phyloP scores from a whole-genome alignment of 306 rosid genomes.

The Vicia faba region DNA sequence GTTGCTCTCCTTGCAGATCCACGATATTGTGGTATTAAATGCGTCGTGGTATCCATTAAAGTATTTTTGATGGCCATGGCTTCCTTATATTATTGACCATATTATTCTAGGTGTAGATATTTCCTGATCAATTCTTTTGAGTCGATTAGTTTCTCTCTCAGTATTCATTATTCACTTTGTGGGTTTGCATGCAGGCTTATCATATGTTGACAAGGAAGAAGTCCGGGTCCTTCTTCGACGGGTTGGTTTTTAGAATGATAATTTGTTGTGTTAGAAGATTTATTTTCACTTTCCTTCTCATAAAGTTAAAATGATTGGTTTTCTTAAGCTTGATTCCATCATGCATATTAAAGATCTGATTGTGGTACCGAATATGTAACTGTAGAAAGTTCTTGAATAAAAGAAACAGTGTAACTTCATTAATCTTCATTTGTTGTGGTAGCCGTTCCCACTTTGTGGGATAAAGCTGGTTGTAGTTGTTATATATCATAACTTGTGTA shows the following conservation, averaged over 20 bases:
- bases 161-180: conserved; percentile 37
- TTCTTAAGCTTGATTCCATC: conserved; percentile 29
- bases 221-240: conserved; percentile 89
- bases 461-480: no score
- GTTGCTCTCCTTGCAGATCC: conserved; percentile 97
- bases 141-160: conserved; percentile 35
- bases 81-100: conserved; percentile 26
- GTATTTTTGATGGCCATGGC: conserved; percentile 34
- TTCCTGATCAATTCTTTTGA: conserved; percentile 34
- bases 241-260: conserved; percentile 63
- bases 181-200: conserved; percentile 67
- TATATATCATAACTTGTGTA: conserved; percentile 3
- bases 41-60: conserved; percentile 53
- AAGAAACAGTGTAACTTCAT: conserved; percentile 19
- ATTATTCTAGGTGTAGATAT: conserved; percentile 28
- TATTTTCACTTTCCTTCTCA: background rate
- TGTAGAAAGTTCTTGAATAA: conserved; percentile 5
- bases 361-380: conserved; percentile 7
- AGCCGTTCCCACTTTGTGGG: no score
- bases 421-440: background rate
- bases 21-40: conserved; percentile 86
- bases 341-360: conserved; percentile 23
- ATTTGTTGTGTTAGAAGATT: conserved; percentile 16
- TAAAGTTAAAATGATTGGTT: conserved; percentile 9
- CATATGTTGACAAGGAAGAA: conserved; percentile 96